Percentiles rank a stretch among this genome's conserved stretches.
Evolutionary conservation across 306 rosid species (phyloP).

Genomic region (Echinosophora koreensis): DNA sequence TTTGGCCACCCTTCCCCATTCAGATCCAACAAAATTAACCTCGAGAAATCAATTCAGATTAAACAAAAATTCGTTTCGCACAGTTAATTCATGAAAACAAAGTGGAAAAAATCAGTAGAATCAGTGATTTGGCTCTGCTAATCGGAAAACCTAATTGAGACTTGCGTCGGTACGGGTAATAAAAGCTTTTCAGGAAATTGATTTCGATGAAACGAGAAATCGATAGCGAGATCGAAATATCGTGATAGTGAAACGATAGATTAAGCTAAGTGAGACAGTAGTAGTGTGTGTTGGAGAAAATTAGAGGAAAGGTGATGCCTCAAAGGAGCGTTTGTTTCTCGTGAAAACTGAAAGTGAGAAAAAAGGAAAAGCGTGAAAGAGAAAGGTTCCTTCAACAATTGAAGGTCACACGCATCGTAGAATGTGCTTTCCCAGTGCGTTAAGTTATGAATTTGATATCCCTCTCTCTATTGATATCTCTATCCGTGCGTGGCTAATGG

Average conservation of each 20-base stretch:
- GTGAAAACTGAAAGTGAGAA: conserved; percentile 34
- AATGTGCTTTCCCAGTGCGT: conserved; percentile 43
- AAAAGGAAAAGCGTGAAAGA: conserved; percentile 39
- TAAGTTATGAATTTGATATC: background rate
- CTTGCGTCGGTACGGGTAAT: background rate
- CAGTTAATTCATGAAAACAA: conserved; percentile 30
- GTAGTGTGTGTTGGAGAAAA: background rate
- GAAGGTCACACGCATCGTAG: conserved; percentile 27
- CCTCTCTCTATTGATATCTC: background rate
- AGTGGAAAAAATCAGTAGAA: background rate
- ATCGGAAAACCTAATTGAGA: conserved; percentile 42
- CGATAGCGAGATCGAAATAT: background rate
- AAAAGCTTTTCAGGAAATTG: background rate
- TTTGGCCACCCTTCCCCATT: conserved; percentile 71
- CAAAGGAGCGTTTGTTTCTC: conserved; percentile 44
- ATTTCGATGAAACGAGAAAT: background rate
- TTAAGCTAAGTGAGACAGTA: background rate
- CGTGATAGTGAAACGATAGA: background rate
- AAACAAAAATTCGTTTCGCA: conserved; percentile 12
- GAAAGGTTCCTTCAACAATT: conserved; percentile 40
- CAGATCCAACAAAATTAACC: conserved; percentile 40
- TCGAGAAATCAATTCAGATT: conserved; percentile 44
- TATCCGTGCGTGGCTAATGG: background rate
- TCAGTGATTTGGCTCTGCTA: background rate
- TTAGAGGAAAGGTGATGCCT: background rate